A percentile compares a stretch with the other conserved stretches of the same genome.
These are phyloP conservation scores for Stemphylium vesicarium DNA, from an alignment of 2,329 filamentous ascomycete genomes.

Conservation along the genomic window DNA sequence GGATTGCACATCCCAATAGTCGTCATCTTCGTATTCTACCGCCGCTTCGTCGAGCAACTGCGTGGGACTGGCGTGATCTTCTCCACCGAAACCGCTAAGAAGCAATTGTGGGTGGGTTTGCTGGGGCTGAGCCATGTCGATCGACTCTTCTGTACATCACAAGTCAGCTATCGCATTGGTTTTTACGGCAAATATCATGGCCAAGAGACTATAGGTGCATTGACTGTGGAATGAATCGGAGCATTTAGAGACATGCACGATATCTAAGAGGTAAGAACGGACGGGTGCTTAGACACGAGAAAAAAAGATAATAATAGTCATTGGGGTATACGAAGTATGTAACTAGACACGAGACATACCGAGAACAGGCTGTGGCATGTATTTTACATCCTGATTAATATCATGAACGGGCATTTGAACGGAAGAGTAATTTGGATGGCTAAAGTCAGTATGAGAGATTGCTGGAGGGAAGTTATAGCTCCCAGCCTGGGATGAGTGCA, in stretches of 20 bases:
- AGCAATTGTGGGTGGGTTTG: constrained; percentile 25
- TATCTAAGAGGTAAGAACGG: constrained; percentile 4
- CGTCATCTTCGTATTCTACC: constrained; percentile 56
- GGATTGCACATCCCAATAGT: constrained; percentile 58
- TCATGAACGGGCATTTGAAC: constrained; percentile 47
- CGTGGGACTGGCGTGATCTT: constrained; percentile 46
- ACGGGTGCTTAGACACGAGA: constrained; percentile 14
- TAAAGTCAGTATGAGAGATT: constrained; percentile 35
- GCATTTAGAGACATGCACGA: constrained; percentile 15
- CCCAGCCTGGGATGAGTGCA: constrained; percentile 29
- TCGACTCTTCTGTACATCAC: constrained; percentile 32
- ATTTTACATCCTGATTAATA: constrained; percentile 45
- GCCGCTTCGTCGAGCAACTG: constrained; percentile 47
- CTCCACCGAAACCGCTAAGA: constrained; percentile 48
- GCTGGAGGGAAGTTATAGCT: constrained; percentile 29
- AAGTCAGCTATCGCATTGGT: constrained; percentile 30
- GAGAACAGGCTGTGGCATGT: constrained; percentile 47
- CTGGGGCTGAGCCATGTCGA: constrained; percentile 20
- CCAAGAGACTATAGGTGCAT: not conserved
- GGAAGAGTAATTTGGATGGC: constrained; percentile 38
- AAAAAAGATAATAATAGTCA: constrained; percentile 39
- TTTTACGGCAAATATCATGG: not conserved
- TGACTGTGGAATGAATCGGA: constrained; percentile 1
- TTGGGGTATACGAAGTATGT: constrained; percentile 41
- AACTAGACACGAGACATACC: constrained; percentile 52